These are phyloP conservation scores for Sesbania bispinosa DNA, from an alignment of 306 rosid species.

Conservation along the genomic window DNA sequence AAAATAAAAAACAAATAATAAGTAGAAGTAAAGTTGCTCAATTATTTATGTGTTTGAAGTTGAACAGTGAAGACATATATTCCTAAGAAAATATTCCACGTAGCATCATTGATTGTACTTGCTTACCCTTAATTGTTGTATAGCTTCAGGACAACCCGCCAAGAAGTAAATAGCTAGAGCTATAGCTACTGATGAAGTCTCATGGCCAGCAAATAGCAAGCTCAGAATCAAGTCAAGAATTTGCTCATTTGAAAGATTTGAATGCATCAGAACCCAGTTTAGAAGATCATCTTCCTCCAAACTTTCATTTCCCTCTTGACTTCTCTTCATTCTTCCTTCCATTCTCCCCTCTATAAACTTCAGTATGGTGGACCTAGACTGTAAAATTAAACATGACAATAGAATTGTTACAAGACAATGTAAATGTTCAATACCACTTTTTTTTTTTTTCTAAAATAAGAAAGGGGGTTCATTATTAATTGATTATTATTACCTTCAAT, in stretches of 20 bases:
- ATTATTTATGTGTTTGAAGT: not conserved
- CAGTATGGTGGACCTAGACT: constrained; percentile 54
- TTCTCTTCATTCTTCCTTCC: constrained; percentile 26
- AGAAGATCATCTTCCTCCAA: constrained; percentile 73
- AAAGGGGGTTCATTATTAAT: no score
- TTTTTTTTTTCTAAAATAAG: no score
- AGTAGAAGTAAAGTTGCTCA: not conserved
- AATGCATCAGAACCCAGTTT: constrained; percentile 79
- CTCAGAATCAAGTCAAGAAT: constrained; percentile 89
- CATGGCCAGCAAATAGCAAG: constrained; percentile 93
- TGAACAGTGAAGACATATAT: not conserved
- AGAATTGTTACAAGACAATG: no score
- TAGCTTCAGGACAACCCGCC: constrained; percentile 60
- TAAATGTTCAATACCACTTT: no score
- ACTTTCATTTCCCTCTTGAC: constrained; percentile 8
- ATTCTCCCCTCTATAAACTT: constrained; percentile 35
- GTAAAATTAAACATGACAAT: not conserved
- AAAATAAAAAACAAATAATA: not conserved
- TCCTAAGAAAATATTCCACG: constrained; percentile 12
- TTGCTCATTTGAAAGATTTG: constrained; percentile 82
- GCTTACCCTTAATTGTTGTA: constrained; percentile 64
- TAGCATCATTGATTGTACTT: not conserved
- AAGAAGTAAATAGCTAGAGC: constrained; percentile 77
- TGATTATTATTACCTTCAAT: constrained; percentile 46
- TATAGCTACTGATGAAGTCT: constrained; percentile 81